Percentiles rank a stretch among this genome's conserved stretches.
Evolutionary conservation across 768 basidiomycete species (phyloP).

Genomic region (Boletus bicolor): DNA sequence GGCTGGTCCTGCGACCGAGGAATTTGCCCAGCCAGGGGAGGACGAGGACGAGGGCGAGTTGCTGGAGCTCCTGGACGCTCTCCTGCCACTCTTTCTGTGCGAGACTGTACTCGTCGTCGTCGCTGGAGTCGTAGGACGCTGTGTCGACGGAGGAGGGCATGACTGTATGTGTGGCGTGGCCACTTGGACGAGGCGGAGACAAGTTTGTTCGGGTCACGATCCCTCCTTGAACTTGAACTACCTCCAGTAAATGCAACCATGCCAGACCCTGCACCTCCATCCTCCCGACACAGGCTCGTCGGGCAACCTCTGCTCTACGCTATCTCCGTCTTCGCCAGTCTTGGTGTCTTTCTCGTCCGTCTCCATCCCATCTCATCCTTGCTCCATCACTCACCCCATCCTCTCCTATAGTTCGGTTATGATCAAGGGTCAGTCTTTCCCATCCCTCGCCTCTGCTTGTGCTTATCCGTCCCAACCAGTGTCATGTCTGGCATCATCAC

Average conservation of each 20-base stretch:
- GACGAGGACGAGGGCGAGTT: constrained; percentile 74
- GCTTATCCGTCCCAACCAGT: constrained; percentile 35
- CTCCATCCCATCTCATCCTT: background rate
- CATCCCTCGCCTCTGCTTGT: constrained; percentile 2
- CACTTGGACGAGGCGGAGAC: background rate
- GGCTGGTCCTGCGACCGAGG: constrained; percentile 80
- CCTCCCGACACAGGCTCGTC: constrained; percentile 54
- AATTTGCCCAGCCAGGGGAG: constrained; percentile 87
- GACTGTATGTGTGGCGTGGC: constrained; percentile 29
- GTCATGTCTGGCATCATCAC: constrained; percentile 94
- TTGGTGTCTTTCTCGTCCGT: constrained; percentile 82
- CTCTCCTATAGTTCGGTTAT: constrained; percentile 64
- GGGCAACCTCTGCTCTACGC: constrained; percentile 76
- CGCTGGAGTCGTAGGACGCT: constrained; percentile 54
- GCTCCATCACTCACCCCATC: background rate
- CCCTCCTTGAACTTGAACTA: background rate
- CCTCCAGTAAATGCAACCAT: constrained; percentile 49
- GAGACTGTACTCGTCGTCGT: constrained; percentile 65
- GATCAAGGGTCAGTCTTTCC: constrained; percentile 65
- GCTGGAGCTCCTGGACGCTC: constrained; percentile 77
- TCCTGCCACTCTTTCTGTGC: constrained; percentile 95
- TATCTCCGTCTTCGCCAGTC: constrained; percentile 76
- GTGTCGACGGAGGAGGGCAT: constrained; percentile 71
- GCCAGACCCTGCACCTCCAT: constrained; percentile 33
- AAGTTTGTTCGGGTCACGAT: background rate